phyloP scores from a whole-genome alignment of 257 asterid genomes.

The Solanum microdontum region DNA sequence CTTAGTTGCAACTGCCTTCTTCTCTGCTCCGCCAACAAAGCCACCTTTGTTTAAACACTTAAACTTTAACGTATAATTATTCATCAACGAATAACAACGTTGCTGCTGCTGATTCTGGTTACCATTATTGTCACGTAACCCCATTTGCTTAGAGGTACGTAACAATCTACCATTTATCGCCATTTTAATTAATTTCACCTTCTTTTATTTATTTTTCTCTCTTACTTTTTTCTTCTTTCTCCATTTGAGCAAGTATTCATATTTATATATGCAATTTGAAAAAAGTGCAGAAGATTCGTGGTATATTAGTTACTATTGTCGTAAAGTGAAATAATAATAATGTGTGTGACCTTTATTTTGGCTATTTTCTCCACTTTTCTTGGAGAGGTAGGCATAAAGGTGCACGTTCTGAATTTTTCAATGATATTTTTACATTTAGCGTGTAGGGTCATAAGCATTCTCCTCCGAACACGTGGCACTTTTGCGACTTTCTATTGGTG shows the following conservation, averaged over 20 bases:
- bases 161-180: constrained; percentile 34
- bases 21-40: constrained; percentile 7
- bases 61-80: constrained; percentile 2
- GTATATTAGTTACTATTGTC: constrained; percentile 37
- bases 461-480: constrained; percentile 22
- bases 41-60: constrained; percentile 19
- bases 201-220: background rate
- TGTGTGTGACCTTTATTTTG: background rate
- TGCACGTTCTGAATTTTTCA: constrained; percentile 2
- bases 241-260: background rate
- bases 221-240: background rate
- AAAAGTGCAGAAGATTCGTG: constrained; percentile 42
- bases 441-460: constrained; percentile 17
- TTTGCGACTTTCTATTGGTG: constrained; percentile 13
- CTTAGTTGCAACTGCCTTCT: constrained; percentile 19
- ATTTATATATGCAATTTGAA: background rate
- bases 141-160: constrained; percentile 25
- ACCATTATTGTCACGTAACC: background rate
- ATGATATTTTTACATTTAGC: background rate
- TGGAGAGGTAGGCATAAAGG: constrained; percentile 9
- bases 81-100: constrained; percentile 4
- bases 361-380: constrained; percentile 24
- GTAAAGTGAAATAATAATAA: background rate
- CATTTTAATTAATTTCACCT: constrained; percentile 16
- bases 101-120: background rate